Base-by-base conservation (phyloP, 441 rosid species). In the Erodium chrysanthum region DNA sequence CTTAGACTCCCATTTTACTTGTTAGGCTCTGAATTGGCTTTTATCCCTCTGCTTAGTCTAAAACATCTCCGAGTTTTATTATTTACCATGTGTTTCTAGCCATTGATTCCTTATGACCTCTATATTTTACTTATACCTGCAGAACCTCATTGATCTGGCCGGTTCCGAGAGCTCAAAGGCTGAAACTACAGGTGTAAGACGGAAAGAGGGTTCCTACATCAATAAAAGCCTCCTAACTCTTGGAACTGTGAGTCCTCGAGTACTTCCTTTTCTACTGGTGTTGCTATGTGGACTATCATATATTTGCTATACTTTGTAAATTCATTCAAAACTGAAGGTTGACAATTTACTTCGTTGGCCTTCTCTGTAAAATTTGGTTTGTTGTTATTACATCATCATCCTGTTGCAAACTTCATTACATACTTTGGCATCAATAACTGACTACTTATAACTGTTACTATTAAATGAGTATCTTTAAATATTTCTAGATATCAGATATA, bases 81-180 rank as follows among this genome's bases (percentile, higher is more conserved):
- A 60, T 23, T 11, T 56, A 59, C 33, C 23, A 66, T 31, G 7
- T 10, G 37, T 66, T 29, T 64, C 61, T 10, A 46, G 23, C 50
- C 31, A 4, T 31, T 54, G 60, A 67, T 66, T 58, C 68, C 14
- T 68, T 75, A 69, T 77, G 74, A 82, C 84, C 73, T 72, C 64
- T 71, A 68, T 70, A 52, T 74, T 70, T 74, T 76, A 81, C 81
- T 82, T 78, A 66, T 82, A 75, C 75, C 48, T 85, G 97, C 96
- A 95, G 99, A 89, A 92, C 84, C 97, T 95, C 79, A 91, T 95
- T 82, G 99, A 95, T 86, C 92, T 95, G 84, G 99, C 99, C 76
- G 99, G 99, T 86, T 95, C 99, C 7, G 44, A 37, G 44, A 37
- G 44, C 44, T 37, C 44, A 37, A 37, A 37, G 44, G 44, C 44